A percentile compares a stretch with the other conserved stretches of the same genome.
phyloP scores from a whole-genome alignment of 352 stramenopile genomes.

The Phytophthora quininea region DNA sequence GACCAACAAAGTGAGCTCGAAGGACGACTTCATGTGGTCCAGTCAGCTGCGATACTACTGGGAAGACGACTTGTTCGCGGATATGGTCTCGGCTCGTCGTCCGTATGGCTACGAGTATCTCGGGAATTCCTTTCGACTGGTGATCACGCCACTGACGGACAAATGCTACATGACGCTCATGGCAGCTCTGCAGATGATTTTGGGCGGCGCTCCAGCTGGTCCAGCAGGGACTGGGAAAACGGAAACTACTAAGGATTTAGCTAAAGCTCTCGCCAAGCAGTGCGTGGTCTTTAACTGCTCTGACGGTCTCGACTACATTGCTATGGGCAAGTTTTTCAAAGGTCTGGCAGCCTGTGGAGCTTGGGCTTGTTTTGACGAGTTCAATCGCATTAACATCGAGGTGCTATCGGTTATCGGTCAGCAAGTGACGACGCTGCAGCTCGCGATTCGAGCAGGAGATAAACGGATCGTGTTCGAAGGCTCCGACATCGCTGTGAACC shows the following conservation, averaged over 20 bases:
- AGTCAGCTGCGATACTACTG: conserved; percentile 97
- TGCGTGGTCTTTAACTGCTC: conserved; percentile 97
- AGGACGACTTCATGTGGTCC: conserved; percentile 95
- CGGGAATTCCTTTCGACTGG: conserved; percentile 93
- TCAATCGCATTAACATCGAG: conserved; percentile 97
- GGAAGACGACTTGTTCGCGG: conserved; percentile 82
- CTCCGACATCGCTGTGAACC: conserved; percentile 93
- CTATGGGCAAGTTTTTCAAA: conserved; percentile 96
- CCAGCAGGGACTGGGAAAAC: conserved; percentile 95
- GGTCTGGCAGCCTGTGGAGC: conserved; percentile 91
- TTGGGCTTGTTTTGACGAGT: conserved; percentile 97
- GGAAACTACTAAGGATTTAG: conserved; percentile 94
- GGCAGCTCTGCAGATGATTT: conserved; percentile 94
- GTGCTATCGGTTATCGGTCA: conserved; percentile 87
- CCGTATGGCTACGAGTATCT: conserved; percentile 96
- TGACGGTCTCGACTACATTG: conserved; percentile 94
- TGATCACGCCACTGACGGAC: conserved; percentile 95
- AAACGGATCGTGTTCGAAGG: conserved; percentile 94
- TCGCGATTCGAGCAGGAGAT: conserved; percentile 87
- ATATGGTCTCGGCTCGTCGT: conserved; percentile 92
- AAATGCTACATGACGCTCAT: conserved; percentile 97
- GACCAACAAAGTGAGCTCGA: conserved; percentile 81
- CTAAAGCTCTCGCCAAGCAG: conserved; percentile 94
- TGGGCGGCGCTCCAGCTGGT: conserved; percentile 91
- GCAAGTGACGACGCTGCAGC: conserved; percentile 86